A percentile compares a stretch with the other conserved stretches of the same genome.
Conservation (phyloP, 2,329 filamentous ascomycete genomes). For the Mycosphaerelloides madeirae region DNA sequence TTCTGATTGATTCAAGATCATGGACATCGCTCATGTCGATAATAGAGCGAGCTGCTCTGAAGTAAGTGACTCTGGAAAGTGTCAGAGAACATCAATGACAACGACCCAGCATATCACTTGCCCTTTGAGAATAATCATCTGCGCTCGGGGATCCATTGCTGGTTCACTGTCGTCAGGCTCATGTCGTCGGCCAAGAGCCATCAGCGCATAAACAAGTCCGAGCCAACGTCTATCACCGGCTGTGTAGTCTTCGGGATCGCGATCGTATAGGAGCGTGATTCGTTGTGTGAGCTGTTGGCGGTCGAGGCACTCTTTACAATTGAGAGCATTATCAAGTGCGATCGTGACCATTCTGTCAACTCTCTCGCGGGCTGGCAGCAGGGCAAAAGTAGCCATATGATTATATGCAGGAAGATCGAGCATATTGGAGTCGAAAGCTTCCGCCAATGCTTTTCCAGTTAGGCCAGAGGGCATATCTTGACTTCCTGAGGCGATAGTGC, state of each 20-base stretch:
- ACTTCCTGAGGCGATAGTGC: slow-evolving; percentile 8
- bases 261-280: slow-evolving; percentile 6
- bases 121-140: slow-evolving; percentile 7
- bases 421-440: slow-evolving; percentile 1
- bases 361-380: slow-evolving; percentile 14
- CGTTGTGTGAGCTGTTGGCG: neutral
- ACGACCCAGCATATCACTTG: neutral
- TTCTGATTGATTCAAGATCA: slow-evolving; percentile 21
- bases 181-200: slow-evolving; percentile 10
- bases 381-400: slow-evolving; percentile 8
- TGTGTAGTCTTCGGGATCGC: slow-evolving; percentile 9
- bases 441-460: neutral
- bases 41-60: slow-evolving; percentile 15
- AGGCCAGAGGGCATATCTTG: neutral
- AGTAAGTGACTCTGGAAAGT: slow-evolving; percentile 14
- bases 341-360: slow-evolving; percentile 12
- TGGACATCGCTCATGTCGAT: slow-evolving; percentile 23
- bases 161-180: slow-evolving; percentile 1
- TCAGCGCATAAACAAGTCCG: slow-evolving; percentile 8
- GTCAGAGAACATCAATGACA: neutral
- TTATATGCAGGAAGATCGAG: neutral
- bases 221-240: slow-evolving; percentile 5
- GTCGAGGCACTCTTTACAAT: slow-evolving; percentile 2
- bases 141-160: neutral
- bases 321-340: slow-evolving; percentile 11